Evolutionary conservation across 495 filamentous ascomycete species (phyloP).

Genomic region (Penicillium paxilli): DNA sequence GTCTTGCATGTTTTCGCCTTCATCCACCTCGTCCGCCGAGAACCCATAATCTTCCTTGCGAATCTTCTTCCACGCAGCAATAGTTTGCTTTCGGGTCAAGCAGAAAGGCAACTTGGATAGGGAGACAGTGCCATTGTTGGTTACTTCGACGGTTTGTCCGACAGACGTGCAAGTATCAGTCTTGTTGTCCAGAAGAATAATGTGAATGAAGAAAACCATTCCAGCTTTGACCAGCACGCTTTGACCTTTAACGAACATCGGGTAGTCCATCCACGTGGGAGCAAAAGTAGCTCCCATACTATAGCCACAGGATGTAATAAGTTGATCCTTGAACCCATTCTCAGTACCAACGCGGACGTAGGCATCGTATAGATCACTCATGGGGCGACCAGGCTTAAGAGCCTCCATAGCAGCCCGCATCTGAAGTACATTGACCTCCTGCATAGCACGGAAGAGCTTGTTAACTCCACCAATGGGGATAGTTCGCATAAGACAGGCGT

Average conservation of each 20-base stretch:
- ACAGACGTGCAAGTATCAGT: conserved; percentile 26
- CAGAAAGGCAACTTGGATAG: conserved; percentile 25
- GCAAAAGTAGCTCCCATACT: conserved; percentile 23
- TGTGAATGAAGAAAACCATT: conserved; percentile 30
- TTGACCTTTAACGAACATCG: conserved; percentile 25
- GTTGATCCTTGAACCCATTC: conserved; percentile 26
- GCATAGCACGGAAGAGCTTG: conserved; percentile 20
- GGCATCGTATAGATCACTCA: conserved; percentile 24
- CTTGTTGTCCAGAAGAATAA: conserved; percentile 26
- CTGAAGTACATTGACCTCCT: conserved; percentile 22
- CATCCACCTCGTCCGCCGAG: conserved; percentile 14
- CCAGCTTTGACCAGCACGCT: conserved; percentile 16
- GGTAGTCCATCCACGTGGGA: conserved; percentile 28
- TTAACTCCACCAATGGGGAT: conserved; percentile 24
- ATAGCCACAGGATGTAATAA: conserved; percentile 24
- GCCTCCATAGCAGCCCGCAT: conserved; percentile 25
- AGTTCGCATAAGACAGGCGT: conserved; percentile 24
- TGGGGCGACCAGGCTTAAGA: conserved; percentile 18
- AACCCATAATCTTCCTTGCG: conserved; percentile 26
- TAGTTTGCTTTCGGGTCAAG: conserved; percentile 21
- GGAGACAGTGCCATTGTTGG: conserved; percentile 18
- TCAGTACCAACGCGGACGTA: conserved; percentile 24
- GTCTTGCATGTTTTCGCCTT: conserved; percentile 22
- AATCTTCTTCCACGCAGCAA: conserved; percentile 28
- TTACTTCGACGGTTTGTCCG: conserved; percentile 26